These are phyloP conservation scores for Pythium pyrilobum DNA, from an alignment of 352 stramenopile species.

Conservation along the genomic window DNA sequence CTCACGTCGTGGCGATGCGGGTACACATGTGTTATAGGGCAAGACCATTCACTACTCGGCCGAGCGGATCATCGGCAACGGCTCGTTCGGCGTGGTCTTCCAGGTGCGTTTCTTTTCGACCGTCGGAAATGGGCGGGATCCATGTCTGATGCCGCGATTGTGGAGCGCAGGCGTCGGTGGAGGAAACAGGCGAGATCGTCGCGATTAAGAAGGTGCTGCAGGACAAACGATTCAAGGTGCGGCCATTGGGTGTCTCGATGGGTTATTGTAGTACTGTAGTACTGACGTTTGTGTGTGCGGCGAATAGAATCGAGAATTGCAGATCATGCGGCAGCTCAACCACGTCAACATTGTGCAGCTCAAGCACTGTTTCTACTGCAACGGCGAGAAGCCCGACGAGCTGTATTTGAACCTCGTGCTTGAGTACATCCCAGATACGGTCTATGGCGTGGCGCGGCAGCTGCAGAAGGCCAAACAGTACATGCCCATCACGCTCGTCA, in stretches of 20 bases:
- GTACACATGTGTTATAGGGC: conserved; percentile 30
- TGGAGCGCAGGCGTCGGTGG: conserved; percentile 78
- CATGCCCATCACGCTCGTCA: conserved; percentile 96
- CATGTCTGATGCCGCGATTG: not conserved
- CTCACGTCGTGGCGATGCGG: not conserved
- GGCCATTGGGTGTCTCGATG: not conserved
- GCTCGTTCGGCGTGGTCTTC: conserved; percentile 99
- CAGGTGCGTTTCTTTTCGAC: conserved; percentile 48
- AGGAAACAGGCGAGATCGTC: conserved; percentile 97
- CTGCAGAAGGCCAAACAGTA: conserved; percentile 97
- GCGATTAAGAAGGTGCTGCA: conserved; percentile 99
- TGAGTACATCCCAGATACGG: conserved; percentile 99
- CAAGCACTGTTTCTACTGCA: conserved; percentile 99
- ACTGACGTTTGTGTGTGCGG: not conserved
- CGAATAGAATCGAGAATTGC: conserved; percentile 98
- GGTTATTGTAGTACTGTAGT: not conserved
- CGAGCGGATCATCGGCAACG: conserved; percentile 99
- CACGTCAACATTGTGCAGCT: conserved; percentile 99
- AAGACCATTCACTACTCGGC: conserved; percentile 95
- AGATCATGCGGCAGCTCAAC: conserved; percentile 98
- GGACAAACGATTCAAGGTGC: conserved; percentile 98
- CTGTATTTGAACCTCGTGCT: conserved; percentile 99
- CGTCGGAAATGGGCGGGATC: not conserved
- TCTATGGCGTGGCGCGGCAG: conserved; percentile 95
- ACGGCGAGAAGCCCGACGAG: conserved; percentile 93